phyloP scores from a whole-genome alignment of 305 asterid genomes.

The Fraxinus dipetala region DNA sequence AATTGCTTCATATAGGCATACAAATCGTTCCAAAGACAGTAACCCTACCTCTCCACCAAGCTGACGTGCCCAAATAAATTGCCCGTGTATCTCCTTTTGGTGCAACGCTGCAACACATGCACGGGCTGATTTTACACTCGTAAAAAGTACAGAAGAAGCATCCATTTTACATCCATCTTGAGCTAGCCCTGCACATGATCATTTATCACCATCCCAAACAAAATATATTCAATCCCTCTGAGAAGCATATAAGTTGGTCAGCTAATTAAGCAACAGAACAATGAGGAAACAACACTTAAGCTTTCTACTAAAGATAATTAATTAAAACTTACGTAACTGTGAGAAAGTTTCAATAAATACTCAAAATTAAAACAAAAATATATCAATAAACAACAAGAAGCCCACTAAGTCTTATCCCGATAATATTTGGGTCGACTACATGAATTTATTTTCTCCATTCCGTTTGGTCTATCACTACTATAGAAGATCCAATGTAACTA shows the following conservation, averaged over 20 bases:
- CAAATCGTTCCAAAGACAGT: not conserved
- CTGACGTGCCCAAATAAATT: slow-evolving; percentile 90
- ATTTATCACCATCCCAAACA: slow-evolving; percentile 19
- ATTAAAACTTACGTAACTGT: not conserved
- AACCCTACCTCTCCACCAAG: slow-evolving; percentile 93
- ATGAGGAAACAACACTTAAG: slow-evolving; percentile 12
- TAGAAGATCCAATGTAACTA: not conserved
- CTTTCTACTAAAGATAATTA: not conserved
- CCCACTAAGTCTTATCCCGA: not conserved
- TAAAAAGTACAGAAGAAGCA: slow-evolving; percentile 71
- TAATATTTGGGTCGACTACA: not conserved
- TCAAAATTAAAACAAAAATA: not conserved
- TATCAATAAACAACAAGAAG: slow-evolving; percentile 11
- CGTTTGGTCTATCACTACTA: not conserved
- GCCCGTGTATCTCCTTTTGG: slow-evolving; percentile 69
- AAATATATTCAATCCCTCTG: slow-evolving; percentile 2
- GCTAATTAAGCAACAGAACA: slow-evolving; percentile 1
- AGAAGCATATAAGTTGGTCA: slow-evolving; percentile 4
- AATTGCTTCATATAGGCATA: not conserved
- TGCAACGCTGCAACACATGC: slow-evolving; percentile 80
- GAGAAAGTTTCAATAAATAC: not conserved
- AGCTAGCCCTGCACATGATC: slow-evolving; percentile 57
- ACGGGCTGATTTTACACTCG: slow-evolving; percentile 89
- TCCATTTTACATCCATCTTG: slow-evolving; percentile 77
- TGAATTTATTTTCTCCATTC: not conserved